Evolutionary conservation across 139 green algal genomes (phyloP).

Genomic region (Tetradesmus lagerheimii): DNA sequence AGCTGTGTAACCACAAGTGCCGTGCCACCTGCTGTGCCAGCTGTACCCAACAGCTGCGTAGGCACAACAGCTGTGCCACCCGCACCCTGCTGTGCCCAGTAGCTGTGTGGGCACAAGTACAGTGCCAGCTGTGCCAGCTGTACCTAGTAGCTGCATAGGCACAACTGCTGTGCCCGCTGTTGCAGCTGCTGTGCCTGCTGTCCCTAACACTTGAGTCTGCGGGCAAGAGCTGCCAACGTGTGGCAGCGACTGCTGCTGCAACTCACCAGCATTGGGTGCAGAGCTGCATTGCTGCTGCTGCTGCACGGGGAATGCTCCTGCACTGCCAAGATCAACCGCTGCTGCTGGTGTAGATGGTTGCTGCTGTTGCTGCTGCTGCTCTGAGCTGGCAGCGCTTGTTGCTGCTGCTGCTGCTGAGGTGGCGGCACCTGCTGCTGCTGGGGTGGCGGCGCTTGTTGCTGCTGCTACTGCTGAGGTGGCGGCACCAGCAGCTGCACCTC

Average conservation of each 20-base stretch:
- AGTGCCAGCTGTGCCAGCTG: neutral
- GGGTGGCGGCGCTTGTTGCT: neutral
- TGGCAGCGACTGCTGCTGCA: neutral
- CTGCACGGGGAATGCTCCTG: neutral
- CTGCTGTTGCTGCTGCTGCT: no score
- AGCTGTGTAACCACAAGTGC: neutral
- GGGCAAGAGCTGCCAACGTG: neutral
- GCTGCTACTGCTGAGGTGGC: neutral
- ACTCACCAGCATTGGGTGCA: neutral
- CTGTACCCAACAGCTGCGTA: neutral
- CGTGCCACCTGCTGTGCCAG: no score
- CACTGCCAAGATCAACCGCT: neutral
- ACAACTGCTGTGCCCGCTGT: neutral
- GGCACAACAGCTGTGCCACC: neutral
- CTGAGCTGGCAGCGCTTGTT: neutral
- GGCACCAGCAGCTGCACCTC: slow-evolving; percentile 20
- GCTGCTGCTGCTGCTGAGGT: neutral
- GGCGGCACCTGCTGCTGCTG: neutral
- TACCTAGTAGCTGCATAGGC: neutral
- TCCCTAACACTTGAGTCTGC: neutral
- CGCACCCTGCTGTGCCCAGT: neutral
- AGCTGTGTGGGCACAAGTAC: neutral
- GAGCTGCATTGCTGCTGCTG: neutral
- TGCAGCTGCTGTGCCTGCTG: neutral
- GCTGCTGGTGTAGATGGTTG: no score